These are phyloP conservation scores for Beauveria sp. DNA, from an alignment of 2,329 filamentous ascomycete species.

Conservation along the genomic window DNA sequence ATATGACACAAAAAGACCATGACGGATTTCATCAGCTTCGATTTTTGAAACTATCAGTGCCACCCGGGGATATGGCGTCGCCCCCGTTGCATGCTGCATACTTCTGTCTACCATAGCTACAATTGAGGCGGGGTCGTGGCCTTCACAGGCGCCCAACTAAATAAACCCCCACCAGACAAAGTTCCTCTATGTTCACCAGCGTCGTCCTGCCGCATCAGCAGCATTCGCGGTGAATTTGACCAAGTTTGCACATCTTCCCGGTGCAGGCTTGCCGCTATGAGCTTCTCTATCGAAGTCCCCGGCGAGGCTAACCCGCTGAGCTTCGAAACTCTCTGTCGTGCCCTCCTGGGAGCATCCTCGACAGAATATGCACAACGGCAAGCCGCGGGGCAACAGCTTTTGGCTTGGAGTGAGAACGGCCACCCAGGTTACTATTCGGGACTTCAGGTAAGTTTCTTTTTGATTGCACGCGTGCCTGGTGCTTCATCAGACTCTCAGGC, in stretches of 20 bases:
- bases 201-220: background rate
- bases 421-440: constrained; percentile 58
- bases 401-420: constrained; percentile 55
- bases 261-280: constrained; percentile 40
- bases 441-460: constrained; percentile 49
- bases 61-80: no score
- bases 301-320: constrained; percentile 71
- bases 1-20: background rate
- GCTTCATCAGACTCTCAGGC: background rate
- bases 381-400: constrained; percentile 60
- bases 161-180: constrained; percentile 9
- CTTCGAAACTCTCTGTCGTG: constrained; percentile 54
- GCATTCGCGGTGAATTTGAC: background rate
- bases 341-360: constrained; percentile 56
- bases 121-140: background rate
- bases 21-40: background rate
- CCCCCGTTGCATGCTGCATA: background rate
- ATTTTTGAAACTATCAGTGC: no score
- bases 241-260: background rate
- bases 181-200: constrained; percentile 8
- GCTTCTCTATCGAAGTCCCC: constrained; percentile 67
- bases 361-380: constrained; percentile 56
- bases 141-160: background rate
- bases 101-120: background rate
- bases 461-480: background rate